Conservation (phyloP, 768 basidiomycete genomes). For the Lentinula lateritia region DNA sequence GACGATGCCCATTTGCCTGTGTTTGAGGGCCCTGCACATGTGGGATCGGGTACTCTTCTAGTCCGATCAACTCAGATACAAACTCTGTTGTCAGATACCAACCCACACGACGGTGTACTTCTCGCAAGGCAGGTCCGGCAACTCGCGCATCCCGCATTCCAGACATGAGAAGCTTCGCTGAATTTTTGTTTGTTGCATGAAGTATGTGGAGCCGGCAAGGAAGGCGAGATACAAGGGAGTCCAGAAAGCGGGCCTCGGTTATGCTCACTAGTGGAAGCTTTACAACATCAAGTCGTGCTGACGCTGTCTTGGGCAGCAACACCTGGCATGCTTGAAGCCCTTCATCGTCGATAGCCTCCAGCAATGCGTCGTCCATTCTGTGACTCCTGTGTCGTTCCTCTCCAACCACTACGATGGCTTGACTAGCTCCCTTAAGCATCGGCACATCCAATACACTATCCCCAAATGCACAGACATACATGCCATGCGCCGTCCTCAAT, state of each 20-base stretch:
- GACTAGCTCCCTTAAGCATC: conserved; percentile 18
- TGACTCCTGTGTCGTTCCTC: conserved; percentile 14
- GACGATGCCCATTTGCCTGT: conserved; percentile 11
- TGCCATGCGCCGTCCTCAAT: conserved; percentile 12
- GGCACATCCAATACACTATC: conserved; percentile 18
- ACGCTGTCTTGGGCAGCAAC: conserved; percentile 13
- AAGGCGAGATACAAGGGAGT: background rate
- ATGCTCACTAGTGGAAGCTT: conserved; percentile 13
- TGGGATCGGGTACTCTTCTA: conserved; percentile 16
- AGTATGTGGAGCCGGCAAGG: conserved; percentile 6
- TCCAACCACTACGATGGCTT: conserved; percentile 18
- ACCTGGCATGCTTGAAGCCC: conserved; percentile 14
- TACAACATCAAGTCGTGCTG: conserved; percentile 13
- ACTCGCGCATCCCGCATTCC: conserved; percentile 18
- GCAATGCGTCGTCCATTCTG: conserved; percentile 15
- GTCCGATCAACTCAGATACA: conserved; percentile 14
- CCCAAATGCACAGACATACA: conserved; percentile 17
- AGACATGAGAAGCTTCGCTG: conserved; percentile 19
- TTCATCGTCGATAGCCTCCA: conserved; percentile 14
- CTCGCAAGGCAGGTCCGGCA: conserved; percentile 13
- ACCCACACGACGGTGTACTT: conserved; percentile 12
- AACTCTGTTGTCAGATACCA: conserved; percentile 14
- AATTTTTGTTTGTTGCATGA: conserved; percentile 9
- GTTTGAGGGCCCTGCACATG: conserved; percentile 20
- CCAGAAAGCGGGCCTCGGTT: conserved; percentile 9